Percentiles rank a stretch among this genome's conserved stretches.
Conservation (phyloP, 1,284 basidiomycete genomes). For the Xerocomus nothofagi region DNA sequence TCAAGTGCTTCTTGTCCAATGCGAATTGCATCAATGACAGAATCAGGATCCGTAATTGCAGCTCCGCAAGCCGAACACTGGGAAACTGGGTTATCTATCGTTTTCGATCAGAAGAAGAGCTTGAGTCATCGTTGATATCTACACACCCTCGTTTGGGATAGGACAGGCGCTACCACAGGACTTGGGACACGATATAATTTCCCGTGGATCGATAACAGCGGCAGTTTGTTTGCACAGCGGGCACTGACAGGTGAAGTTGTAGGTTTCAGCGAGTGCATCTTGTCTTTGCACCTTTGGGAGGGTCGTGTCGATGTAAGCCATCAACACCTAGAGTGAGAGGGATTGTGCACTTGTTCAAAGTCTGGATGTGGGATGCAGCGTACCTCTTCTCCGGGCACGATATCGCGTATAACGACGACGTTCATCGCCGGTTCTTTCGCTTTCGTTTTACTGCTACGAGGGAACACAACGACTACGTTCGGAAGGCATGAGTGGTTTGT, state of each 20-base stretch:
- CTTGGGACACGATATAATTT: slow-evolving; percentile 65
- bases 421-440: slow-evolving; percentile 65
- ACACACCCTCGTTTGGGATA: slow-evolving; percentile 55
- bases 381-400: slow-evolving; percentile 72
- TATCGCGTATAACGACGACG: slow-evolving; percentile 67
- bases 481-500: slow-evolving; percentile 92
- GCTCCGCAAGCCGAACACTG: slow-evolving; percentile 63
- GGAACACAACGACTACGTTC: slow-evolving; percentile 90
- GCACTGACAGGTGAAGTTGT: slow-evolving; percentile 82
- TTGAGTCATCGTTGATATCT: slow-evolving; percentile 13
- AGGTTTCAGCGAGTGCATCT: slow-evolving; percentile 64
- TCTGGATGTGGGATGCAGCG: slow-evolving; percentile 8
- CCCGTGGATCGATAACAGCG: slow-evolving; percentile 61
- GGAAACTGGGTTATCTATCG: slow-evolving; percentile 44
- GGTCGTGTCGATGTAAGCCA: slow-evolving; percentile 85
- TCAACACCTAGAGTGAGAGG: slow-evolving; percentile 47
- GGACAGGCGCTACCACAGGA: slow-evolving; percentile 62
- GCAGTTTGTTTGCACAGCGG: slow-evolving; percentile 45
- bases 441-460: slow-evolving; percentile 43
- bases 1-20: slow-evolving; percentile 69
- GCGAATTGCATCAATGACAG: slow-evolving; percentile 58
- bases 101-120: slow-evolving; percentile 1
- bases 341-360: slow-evolving; percentile 2
- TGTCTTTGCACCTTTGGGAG: slow-evolving; percentile 61
- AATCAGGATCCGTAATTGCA: slow-evolving; percentile 47